Percentiles rank a stretch among this genome's conserved stretches.
These are phyloP conservation scores for Aspergillus ellipticus DNA, from an alignment of 495 filamentous ascomycete genomes.

Conservation along the genomic window DNA sequence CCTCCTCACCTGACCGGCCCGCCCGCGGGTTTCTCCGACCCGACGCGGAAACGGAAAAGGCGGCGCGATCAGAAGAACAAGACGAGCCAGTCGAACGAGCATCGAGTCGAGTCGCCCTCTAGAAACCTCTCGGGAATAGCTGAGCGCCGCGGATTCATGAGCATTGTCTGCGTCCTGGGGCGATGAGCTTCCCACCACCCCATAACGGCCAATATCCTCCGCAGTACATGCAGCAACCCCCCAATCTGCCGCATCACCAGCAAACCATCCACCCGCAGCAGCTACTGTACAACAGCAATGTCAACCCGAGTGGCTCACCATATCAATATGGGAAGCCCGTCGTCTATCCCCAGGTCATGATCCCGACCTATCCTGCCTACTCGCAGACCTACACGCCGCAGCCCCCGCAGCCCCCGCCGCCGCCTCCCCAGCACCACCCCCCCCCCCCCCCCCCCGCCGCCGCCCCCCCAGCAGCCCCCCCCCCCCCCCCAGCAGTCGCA, in stretches of 20 bases:
- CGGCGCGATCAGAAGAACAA: constrained; percentile 8
- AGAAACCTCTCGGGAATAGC: constrained; percentile 9
- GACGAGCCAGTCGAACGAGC: background rate
- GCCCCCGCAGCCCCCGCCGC: constrained; percentile 19
- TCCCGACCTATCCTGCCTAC: constrained; percentile 32
- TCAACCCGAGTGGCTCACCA: constrained; percentile 27
- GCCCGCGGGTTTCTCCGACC: constrained; percentile 36
- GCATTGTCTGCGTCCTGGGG: constrained; percentile 31
- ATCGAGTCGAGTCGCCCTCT: constrained; percentile 3
- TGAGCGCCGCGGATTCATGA: constrained; percentile 19
- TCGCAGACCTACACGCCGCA: constrained; percentile 26
- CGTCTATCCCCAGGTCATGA: constrained; percentile 37
- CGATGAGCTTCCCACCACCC: constrained; percentile 49
- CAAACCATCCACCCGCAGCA: constrained; percentile 30
- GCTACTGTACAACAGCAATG: constrained; percentile 42
- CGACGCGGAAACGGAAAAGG: constrained; percentile 28
- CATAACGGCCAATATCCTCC: constrained; percentile 43
- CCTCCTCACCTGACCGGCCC: constrained; percentile 11
- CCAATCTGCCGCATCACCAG: constrained; percentile 22
- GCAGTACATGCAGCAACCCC: constrained; percentile 36
- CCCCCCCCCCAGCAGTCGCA: constrained; percentile 21
- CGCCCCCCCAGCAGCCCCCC: constrained; percentile 20
- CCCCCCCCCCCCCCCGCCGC: constrained; percentile 19
- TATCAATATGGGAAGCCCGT: constrained; percentile 41
- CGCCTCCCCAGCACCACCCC: constrained; percentile 22